Conservation (phyloP, 768 basidiomycete genomes). For the Tremella yokohamensis region DNA sequence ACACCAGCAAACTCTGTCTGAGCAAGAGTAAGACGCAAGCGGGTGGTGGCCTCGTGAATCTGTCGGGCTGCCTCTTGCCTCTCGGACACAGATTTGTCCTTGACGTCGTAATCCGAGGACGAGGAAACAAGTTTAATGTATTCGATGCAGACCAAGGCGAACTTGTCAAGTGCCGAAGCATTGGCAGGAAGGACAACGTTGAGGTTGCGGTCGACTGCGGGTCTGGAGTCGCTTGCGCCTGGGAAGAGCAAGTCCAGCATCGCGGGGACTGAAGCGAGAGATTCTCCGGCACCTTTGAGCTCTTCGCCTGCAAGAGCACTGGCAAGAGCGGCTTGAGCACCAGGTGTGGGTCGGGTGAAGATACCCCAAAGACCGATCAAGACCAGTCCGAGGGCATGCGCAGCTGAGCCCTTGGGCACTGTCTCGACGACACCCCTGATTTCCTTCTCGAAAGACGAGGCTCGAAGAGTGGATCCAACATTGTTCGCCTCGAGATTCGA, state of each 20-base stretch:
- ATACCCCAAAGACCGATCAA: constrained; percentile 48
- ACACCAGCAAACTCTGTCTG: constrained; percentile 39
- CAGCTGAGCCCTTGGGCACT: constrained; percentile 34
- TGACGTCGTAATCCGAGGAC: constrained; percentile 12
- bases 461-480: constrained; percentile 18
- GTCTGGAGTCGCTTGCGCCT: constrained; percentile 18
- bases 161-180: constrained; percentile 40
- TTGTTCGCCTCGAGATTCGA: constrained; percentile 24
- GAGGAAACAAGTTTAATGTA: constrained; percentile 38
- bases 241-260: constrained; percentile 41
- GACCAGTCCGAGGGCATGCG: constrained; percentile 47
- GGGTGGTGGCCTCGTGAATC: constrained; percentile 22
- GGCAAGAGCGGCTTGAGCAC: constrained; percentile 39
- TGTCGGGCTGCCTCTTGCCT: constrained; percentile 16
- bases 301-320: constrained; percentile 44
- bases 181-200: constrained; percentile 8
- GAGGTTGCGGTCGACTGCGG: neutral
- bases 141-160: constrained; percentile 46
- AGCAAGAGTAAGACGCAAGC: constrained; percentile 37
- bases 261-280: constrained; percentile 34
- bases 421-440: constrained; percentile 34
- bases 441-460: constrained; percentile 39
- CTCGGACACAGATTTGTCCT: constrained; percentile 3
- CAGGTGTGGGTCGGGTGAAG: constrained; percentile 33
- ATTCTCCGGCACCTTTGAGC: constrained; percentile 23